These are phyloP conservation scores for Phlyctochytrium planicorne DNA, from an alignment of 192 early-diverging fungal species.

Conservation along the genomic window DNA sequence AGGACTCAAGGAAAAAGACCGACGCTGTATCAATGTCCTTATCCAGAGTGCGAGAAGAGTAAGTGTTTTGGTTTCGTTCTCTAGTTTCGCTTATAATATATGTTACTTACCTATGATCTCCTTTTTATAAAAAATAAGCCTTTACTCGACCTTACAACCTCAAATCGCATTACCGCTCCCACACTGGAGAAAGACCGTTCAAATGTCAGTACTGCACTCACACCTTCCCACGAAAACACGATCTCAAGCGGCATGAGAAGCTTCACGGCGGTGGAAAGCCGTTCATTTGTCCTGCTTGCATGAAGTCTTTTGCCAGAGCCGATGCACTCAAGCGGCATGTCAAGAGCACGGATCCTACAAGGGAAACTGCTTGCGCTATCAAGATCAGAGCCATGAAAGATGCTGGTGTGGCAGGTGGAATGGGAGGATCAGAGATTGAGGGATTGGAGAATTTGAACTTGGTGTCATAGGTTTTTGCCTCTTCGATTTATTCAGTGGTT, in stretches of 20 bases:
- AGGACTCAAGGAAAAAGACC: slow-evolving; percentile 19
- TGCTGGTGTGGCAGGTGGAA: slow-evolving; percentile 1
- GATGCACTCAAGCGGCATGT: slow-evolving; percentile 45
- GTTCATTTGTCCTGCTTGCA: slow-evolving; percentile 37
- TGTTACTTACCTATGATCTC: background rate
- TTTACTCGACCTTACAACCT: slow-evolving; percentile 72
- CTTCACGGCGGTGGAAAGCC: slow-evolving; percentile 40
- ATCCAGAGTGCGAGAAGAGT: slow-evolving; percentile 42
- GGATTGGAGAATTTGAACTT: background rate
- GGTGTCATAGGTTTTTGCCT: background rate
- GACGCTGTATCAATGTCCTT: slow-evolving; percentile 48
- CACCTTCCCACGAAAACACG: slow-evolving; percentile 86
- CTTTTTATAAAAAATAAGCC: slow-evolving; percentile 18
- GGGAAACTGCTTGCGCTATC: slow-evolving; percentile 29
- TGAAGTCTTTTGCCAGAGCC: slow-evolving; percentile 39
- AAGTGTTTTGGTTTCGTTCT: background rate
- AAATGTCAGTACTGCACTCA: slow-evolving; percentile 68
- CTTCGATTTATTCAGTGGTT: background rate
- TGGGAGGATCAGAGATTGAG: no score
- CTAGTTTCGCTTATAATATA: slow-evolving; percentile 1
- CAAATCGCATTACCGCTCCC: slow-evolving; percentile 64
- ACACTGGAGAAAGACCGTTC: slow-evolving; percentile 67
- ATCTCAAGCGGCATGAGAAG: slow-evolving; percentile 77
- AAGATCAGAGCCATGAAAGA: slow-evolving; percentile 11
- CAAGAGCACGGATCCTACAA: slow-evolving; percentile 20